phyloP scores from a whole-genome alignment of 371 early-diverging fungal species.

The Rhizopus stolonifer region DNA sequence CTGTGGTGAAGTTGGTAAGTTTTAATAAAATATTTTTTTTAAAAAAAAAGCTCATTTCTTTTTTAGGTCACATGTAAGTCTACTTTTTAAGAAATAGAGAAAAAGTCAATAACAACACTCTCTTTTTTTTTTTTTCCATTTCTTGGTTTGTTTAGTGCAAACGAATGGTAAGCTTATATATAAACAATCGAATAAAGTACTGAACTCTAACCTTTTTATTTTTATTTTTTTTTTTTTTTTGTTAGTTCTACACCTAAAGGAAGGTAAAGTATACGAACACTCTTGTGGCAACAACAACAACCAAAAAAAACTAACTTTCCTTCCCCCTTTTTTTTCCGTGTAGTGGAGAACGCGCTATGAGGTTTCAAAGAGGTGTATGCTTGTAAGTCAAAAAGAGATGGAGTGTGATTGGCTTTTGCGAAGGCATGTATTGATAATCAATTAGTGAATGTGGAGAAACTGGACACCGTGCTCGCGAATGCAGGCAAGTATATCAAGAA shows the following conservation, averaged over 20 bases:
- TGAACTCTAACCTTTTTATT: not conserved
- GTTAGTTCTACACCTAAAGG: constrained; percentile 38
- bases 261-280: constrained; percentile 24
- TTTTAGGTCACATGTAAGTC: constrained; percentile 46
- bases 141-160: constrained; percentile 20
- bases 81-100: not conserved
- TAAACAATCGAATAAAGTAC: not conserved
- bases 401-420: not conserved
- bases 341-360: constrained; percentile 45
- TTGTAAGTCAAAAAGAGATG: constrained; percentile 27
- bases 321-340: not conserved
- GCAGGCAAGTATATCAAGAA: constrained; percentile 31
- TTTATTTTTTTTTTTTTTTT: constrained; percentile 2
- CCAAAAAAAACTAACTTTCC: too few species aligned
- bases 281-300: not conserved
- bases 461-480: constrained; percentile 41
- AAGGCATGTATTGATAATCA: not conserved
- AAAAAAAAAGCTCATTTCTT: not conserved
- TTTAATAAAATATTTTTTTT: not conserved
- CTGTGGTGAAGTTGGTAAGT: constrained; percentile 43
- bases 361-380: constrained; percentile 43
- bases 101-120: not conserved
- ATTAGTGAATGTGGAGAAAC: constrained; percentile 41
- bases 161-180: constrained; percentile 36
- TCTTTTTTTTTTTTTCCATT: constrained; percentile 1